phyloP scores from a whole-genome alignment of 2,329 filamentous ascomycete genomes.

The Arthrobotrys iridis region DNA sequence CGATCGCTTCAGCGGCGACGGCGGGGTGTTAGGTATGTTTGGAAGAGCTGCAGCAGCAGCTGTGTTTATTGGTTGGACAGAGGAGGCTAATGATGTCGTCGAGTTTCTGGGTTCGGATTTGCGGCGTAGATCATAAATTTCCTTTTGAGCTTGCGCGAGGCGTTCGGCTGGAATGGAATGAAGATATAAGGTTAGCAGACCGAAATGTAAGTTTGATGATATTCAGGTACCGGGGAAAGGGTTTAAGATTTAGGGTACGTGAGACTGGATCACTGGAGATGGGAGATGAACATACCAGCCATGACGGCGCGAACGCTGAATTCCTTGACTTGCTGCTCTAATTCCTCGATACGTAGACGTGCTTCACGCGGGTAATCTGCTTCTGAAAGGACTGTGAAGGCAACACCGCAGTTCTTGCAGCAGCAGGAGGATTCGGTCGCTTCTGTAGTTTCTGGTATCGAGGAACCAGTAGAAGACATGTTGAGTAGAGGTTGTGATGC shows the following conservation, averaged over 20 bases:
- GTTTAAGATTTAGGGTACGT: neutral
- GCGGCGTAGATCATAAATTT: slow-evolving; percentile 64
- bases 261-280: neutral
- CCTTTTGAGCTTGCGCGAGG: slow-evolving; percentile 81
- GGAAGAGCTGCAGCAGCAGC: slow-evolving; percentile 47
- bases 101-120: slow-evolving; percentile 37
- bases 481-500: neutral
- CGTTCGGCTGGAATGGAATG: slow-evolving; percentile 61
- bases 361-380: slow-evolving; percentile 65
- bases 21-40: slow-evolving; percentile 32
- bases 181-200: slow-evolving; percentile 2
- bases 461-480: neutral
- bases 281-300: slow-evolving; percentile 64
- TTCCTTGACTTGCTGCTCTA: slow-evolving; percentile 75
- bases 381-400: slow-evolving; percentile 55
- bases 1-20: slow-evolving; percentile 27
- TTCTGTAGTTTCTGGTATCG: neutral
- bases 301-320: slow-evolving; percentile 77
- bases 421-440: slow-evolving; percentile 21
- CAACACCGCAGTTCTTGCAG: slow-evolving; percentile 58
- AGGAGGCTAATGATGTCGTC: slow-evolving; percentile 64
- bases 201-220: slow-evolving; percentile 4
- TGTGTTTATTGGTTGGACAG: slow-evolving; percentile 1
- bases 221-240: neutral
- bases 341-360: slow-evolving; percentile 72